Evolutionary conservation across 2,329 filamentous ascomycete genomes (phyloP).

Genomic region (Penicillium sp.): DNA sequence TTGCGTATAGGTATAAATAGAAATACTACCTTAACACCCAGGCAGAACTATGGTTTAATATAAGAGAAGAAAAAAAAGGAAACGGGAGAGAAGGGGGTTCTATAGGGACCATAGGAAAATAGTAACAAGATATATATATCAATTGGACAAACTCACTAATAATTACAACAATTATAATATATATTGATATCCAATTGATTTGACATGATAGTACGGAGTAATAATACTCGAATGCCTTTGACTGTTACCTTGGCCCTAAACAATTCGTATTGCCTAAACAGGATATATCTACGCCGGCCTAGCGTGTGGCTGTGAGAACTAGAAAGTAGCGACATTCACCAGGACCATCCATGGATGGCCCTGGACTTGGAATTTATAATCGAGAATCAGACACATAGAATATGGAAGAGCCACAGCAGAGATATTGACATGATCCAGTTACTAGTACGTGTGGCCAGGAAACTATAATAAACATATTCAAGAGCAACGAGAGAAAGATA

Average conservation of each 20-base stretch:
- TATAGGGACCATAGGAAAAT: too few species aligned
- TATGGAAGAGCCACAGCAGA: background rate
- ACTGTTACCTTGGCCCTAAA: too few species aligned
- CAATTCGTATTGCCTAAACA: background rate
- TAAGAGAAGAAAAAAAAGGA: background rate
- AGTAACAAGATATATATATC: background rate
- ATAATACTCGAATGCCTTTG: too few species aligned
- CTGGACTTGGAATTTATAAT: background rate
- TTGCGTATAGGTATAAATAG: background rate
- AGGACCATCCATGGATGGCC: too few species aligned
- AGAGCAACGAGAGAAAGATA: background rate
- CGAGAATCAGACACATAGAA: background rate
- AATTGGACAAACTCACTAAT: background rate
- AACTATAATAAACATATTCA: background rate
- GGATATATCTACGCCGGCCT: background rate
- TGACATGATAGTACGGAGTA: too few species aligned
- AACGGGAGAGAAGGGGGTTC: background rate
- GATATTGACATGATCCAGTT: background rate
- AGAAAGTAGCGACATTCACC: background rate
- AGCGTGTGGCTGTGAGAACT: background rate
- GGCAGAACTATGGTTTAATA: background rate
- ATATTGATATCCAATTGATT: too few species aligned
- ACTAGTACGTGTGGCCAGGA: background rate
- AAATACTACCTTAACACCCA: background rate
- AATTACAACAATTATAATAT: too few species aligned